Conservation (phyloP, 202 grass and related monocot genomes). For the Sporobolus alterniflorus region DNA sequence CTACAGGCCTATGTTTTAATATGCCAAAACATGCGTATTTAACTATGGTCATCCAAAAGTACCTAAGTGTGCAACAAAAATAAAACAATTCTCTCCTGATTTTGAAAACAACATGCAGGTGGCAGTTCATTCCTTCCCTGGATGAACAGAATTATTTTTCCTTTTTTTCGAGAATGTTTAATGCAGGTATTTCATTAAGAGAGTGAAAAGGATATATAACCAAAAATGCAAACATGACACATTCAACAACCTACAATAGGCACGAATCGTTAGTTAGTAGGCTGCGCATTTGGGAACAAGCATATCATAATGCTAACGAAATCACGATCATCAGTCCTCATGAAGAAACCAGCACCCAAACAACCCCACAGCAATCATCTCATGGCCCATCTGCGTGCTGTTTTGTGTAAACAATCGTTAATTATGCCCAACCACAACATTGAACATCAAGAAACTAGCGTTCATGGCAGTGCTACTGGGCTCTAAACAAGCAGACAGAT, state of each 20-base stretch:
- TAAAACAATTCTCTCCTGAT: background rate
- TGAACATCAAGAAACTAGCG: background rate
- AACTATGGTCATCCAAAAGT: background rate
- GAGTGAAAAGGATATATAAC: no score
- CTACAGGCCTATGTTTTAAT: background rate
- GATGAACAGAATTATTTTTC: background rate
- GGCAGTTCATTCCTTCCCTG: background rate
- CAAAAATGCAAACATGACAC: no score
- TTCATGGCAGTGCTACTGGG: background rate
- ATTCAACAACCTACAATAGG: no score
- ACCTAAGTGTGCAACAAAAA: background rate
- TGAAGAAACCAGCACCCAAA: background rate
- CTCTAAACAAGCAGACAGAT: constrained; percentile 18
- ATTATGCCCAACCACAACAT: background rate
- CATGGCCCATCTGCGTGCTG: background rate
- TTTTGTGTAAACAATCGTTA: background rate
- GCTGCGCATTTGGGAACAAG: background rate
- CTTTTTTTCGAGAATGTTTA: background rate
- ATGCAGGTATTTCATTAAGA: no score
- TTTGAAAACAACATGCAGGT: background rate
- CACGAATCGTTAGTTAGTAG: no score
- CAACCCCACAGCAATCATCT: background rate
- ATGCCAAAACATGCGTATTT: background rate
- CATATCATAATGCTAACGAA: background rate
- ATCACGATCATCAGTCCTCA: background rate